These are phyloP conservation scores for Yarrowia osloensis DNA, from an alignment of 805 yeast species.

Conservation along the genomic window DNA sequence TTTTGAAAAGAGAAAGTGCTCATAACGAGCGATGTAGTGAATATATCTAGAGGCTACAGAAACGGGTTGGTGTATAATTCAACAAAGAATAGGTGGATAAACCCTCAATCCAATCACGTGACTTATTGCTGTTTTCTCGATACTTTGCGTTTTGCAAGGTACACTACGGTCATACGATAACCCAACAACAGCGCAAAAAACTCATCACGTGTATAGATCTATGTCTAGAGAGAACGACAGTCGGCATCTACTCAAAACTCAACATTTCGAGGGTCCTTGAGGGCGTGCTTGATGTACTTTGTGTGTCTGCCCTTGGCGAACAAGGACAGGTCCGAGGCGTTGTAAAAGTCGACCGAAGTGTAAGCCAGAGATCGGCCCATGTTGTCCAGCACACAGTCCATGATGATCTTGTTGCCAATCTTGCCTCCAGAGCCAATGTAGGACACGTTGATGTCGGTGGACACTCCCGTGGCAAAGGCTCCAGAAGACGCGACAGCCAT, in stretches of 20 bases:
- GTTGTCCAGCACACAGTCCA: conserved; percentile 42
- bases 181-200: neutral
- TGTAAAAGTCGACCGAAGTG: conserved; percentile 45
- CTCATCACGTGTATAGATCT: neutral
- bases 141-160: too few relatives aligned
- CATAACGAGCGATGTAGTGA: too few relatives aligned
- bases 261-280: conserved; percentile 34
- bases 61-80: too few relatives aligned
- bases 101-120: too few relatives aligned
- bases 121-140: too few relatives aligned
- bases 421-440: conserved; percentile 46
- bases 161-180: too few relatives aligned
- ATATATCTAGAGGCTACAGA: too few relatives aligned
- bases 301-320: conserved; percentile 50
- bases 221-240: neutral
- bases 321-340: conserved; percentile 35
- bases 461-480: conserved; percentile 48
- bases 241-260: neutral
- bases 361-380: conserved; percentile 48
- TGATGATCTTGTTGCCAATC: conserved; percentile 34
- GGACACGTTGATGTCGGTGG: conserved; percentile 47
- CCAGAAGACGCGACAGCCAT: conserved; percentile 48
- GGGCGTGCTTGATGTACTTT: conserved; percentile 45
- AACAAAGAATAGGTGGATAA: too few relatives aligned
- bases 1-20: too few relatives aligned